These are phyloP conservation scores for Chytriomyces hyalinus DNA, from an alignment of 192 early-diverging fungal species.

Conservation along the genomic window DNA sequence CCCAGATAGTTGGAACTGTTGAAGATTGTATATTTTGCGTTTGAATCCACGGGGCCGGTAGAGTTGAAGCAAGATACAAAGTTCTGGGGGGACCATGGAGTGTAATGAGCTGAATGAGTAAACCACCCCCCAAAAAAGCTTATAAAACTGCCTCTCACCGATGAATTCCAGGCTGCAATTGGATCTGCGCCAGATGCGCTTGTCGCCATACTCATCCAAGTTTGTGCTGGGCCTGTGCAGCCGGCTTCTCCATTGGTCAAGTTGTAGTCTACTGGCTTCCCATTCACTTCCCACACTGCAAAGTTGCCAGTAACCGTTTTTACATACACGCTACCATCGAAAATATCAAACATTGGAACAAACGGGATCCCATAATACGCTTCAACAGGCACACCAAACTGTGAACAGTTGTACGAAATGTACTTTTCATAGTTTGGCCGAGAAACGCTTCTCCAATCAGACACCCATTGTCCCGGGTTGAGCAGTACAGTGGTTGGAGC, in stretches of 20 bases:
- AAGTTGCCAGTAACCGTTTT: conserved; percentile 23
- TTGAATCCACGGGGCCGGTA: not conserved
- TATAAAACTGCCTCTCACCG: not conserved
- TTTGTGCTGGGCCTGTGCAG: conserved; percentile 17
- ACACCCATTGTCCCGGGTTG: conserved; percentile 23
- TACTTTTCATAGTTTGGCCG: conserved; percentile 2
- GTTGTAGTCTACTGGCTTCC: conserved; percentile 18
- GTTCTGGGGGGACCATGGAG: not conserved
- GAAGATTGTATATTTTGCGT: conserved; percentile 33
- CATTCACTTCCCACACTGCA: conserved; percentile 36
- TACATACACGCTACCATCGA: conserved; percentile 15
- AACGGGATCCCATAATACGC: conserved; percentile 30
- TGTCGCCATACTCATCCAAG: conserved; percentile 20
- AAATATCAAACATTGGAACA: conserved; percentile 27
- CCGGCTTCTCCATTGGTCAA: conserved; percentile 23
- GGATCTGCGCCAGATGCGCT: not conserved
- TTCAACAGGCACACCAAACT: conserved; percentile 6
- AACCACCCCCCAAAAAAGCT: not conserved
- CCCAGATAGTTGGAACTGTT: conserved; percentile 20
- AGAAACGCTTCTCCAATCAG: conserved; percentile 11
- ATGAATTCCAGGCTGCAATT: conserved; percentile 5
- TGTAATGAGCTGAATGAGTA: not conserved
- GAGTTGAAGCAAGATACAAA: conserved; percentile 16
- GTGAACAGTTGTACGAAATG: conserved; percentile 30
- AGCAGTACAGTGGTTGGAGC: conserved; percentile 17